Evolutionary conservation across 2,329 filamentous ascomycete genomes (phyloP).

Genomic region (Hawksworthiomyces lignivorus): DNA sequence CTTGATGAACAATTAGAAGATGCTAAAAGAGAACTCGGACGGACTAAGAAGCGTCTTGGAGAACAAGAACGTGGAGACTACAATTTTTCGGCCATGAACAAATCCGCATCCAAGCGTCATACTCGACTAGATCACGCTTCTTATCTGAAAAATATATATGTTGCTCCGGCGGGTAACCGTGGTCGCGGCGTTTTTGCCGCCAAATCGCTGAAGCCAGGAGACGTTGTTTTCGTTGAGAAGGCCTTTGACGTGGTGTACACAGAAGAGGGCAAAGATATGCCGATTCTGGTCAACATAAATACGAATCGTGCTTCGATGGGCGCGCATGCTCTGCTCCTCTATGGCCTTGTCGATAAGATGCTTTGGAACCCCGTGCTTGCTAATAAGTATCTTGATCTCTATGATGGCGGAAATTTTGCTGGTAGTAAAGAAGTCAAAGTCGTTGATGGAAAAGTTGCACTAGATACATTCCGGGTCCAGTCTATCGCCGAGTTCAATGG

Average conservation of each 20-base stretch:
- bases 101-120: conserved; percentile 11
- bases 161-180: background rate
- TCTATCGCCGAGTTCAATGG: conserved; percentile 12
- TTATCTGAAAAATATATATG: conserved; percentile 9
- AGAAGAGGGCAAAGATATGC: background rate
- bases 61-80: conserved; percentile 22
- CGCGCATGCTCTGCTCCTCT: background rate
- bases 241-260: background rate
- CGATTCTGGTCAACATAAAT: background rate
- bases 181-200: conserved; percentile 3
- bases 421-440: conserved; percentile 3
- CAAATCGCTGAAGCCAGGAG: background rate
- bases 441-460: conserved; percentile 10
- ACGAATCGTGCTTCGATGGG: background rate
- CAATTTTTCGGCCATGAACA: conserved; percentile 21
- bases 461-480: conserved; percentile 16
- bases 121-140: conserved; percentile 22
- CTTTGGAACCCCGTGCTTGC: conserved; percentile 14
- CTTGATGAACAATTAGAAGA: conserved; percentile 10
- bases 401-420: conserved; percentile 11
- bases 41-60: conserved; percentile 9
- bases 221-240: conserved; percentile 1
- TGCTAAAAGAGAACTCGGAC: background rate
- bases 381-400: conserved; percentile 10
- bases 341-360: conserved; percentile 12